phyloP scores from a whole-genome alignment of 345 rosid species.

The Diplotaxis tenuifolia region DNA sequence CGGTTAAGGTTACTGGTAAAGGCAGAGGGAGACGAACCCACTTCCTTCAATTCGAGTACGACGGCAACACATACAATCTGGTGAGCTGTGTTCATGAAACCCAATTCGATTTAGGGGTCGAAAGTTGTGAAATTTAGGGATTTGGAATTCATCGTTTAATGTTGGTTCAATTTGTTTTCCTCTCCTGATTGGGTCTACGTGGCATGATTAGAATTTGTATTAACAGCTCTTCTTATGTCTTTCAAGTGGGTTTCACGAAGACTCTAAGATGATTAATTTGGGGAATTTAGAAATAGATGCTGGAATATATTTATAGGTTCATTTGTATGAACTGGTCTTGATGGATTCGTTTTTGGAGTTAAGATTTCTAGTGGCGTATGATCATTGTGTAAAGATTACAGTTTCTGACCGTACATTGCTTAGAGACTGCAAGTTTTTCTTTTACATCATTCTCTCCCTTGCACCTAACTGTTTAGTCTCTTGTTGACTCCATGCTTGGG shows the following conservation, averaged over 20 bases:
- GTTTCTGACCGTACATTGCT: too few relatives aligned
- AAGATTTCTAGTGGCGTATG: background rate
- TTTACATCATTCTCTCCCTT: background rate
- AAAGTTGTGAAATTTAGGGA: background rate
- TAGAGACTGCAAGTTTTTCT: background rate
- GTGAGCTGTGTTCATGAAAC: constrained; percentile 49
- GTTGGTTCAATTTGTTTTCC: too few relatives aligned
- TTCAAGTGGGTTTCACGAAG: too few relatives aligned
- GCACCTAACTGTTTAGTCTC: background rate
- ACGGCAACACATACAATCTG: constrained; percentile 71
- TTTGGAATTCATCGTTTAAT: too few relatives aligned
- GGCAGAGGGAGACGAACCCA: constrained; percentile 71
- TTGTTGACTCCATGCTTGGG: constrained; percentile 1
- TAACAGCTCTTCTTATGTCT: background rate
- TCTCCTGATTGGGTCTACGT: too few relatives aligned
- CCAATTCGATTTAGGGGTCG: too few relatives aligned
- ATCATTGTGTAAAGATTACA: too few relatives aligned
- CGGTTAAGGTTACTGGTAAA: constrained; percentile 62
- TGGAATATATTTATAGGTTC: too few relatives aligned
- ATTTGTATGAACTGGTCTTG: too few relatives aligned
- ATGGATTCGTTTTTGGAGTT: background rate
- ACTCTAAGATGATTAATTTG: too few relatives aligned
- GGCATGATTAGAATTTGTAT: background rate
- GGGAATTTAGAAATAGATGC: too few relatives aligned
- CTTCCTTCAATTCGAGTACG: constrained; percentile 66